Conservation (phyloP, 225 moss, liverwort and hornwort species). For the Polytrichum commune region DNA sequence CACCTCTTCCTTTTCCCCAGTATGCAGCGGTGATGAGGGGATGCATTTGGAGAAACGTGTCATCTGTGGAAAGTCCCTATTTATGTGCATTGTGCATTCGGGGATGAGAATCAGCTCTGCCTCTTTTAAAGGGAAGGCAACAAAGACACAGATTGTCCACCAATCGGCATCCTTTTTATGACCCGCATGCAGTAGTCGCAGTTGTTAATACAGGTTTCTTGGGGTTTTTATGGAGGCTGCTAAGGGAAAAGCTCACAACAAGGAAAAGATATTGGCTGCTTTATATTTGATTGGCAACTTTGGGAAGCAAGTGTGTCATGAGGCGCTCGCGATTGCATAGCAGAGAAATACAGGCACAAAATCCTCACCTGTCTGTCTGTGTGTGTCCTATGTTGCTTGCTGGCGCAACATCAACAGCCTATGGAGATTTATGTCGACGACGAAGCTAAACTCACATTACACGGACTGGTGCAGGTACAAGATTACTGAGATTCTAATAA, state of each 20-base stretch:
- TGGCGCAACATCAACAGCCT: constrained; percentile 49
- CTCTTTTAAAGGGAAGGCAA: constrained; percentile 9
- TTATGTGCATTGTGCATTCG: constrained; percentile 32
- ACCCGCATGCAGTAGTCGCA: constrained; percentile 24
- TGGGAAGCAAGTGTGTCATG: constrained; percentile 11
- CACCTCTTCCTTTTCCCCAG: constrained; percentile 11
- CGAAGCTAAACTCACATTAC: constrained; percentile 67
- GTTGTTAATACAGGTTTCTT: constrained; percentile 24
- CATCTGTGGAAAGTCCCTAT: constrained; percentile 26
- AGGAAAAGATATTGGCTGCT: constrained; percentile 18
- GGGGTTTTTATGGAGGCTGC: constrained; percentile 30
- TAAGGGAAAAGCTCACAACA: constrained; percentile 22
- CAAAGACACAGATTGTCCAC: constrained; percentile 20
- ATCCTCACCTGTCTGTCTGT: constrained; percentile 43
- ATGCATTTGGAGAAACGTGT: constrained; percentile 16
- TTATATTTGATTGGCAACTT: constrained; percentile 17
- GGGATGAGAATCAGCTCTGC: constrained; percentile 28
- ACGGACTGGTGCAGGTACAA: constrained; percentile 60
- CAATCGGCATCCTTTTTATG: constrained; percentile 25
- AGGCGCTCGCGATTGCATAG: constrained; percentile 16
- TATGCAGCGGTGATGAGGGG: constrained; percentile 20
- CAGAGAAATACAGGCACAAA: constrained; percentile 17
- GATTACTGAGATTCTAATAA: no score
- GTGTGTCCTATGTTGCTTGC: constrained; percentile 24
- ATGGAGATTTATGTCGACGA: constrained; percentile 79